These are phyloP conservation scores for Alternaria consortialis DNA, from an alignment of 2,329 filamentous ascomycete species.

Conservation along the genomic window DNA sequence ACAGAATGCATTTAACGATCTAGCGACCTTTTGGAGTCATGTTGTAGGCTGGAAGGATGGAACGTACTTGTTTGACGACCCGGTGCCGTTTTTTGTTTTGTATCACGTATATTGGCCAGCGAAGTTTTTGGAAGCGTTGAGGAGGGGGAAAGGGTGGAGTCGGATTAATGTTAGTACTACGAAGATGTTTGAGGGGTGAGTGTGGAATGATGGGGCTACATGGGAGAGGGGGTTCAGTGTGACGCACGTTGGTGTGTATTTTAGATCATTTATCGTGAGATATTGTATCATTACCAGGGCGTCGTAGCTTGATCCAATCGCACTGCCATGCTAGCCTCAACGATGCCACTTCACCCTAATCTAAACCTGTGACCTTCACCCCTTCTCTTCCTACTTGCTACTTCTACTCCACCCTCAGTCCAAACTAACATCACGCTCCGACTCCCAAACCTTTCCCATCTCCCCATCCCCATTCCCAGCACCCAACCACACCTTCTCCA, in stretches of 20 bases:
- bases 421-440: neutral
- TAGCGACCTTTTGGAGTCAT: slow-evolving; percentile 52
- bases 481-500: neutral
- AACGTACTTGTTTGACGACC: slow-evolving; percentile 60
- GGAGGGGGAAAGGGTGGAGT: slow-evolving; percentile 65
- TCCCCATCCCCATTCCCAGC: neutral
- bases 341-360: neutral
- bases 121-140: slow-evolving; percentile 60
- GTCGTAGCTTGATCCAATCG: neutral
- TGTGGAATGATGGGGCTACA: neutral
- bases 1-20: slow-evolving; percentile 30
- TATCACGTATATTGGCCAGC: slow-evolving; percentile 64
- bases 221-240: neutral
- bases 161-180: slow-evolving; percentile 73
- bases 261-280: neutral
- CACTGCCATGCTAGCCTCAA: neutral
- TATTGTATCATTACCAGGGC: neutral
- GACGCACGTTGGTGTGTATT: neutral
- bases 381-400: neutral
- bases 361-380: neutral
- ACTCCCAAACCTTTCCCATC: neutral
- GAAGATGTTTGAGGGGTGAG: slow-evolving; percentile 61
- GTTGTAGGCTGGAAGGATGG: slow-evolving; percentile 60
- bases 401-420: neutral
- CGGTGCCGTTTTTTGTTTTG: slow-evolving; percentile 60